Percentiles rank a stretch among this genome's conserved stretches.
phyloP scores from a whole-genome alignment of 1,139 yeast species.

The Pichia sp. region DNA sequence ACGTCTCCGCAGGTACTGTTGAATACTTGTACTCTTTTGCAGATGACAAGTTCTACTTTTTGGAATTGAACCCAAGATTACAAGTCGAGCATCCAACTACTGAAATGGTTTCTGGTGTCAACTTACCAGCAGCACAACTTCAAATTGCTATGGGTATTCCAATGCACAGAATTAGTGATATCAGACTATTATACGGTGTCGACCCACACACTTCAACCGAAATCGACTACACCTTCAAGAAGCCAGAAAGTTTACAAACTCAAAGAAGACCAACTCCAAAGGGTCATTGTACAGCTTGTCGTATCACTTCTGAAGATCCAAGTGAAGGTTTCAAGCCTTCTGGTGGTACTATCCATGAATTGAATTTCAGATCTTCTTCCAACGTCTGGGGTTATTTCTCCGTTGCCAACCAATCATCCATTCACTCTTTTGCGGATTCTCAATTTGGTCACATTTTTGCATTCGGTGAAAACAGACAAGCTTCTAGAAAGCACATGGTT shows the following conservation, averaged over 20 bases:
- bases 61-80: conserved; percentile 94
- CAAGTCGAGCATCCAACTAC: conserved; percentile 99
- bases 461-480: conserved; percentile 97
- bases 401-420: conserved; percentile 93
- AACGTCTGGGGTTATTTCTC: conserved; percentile 99
- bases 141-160: conserved; percentile 99
- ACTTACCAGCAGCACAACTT: conserved; percentile 95
- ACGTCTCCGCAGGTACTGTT: conserved; percentile 98
- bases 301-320: conserved; percentile 98
- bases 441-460: conserved; percentile 99
- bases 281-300: conserved; percentile 98
- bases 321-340: conserved; percentile 99
- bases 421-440: conserved; percentile 95
- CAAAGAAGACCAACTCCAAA: conserved; percentile 94
- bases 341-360: conserved; percentile 92
- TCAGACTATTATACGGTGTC: conserved; percentile 86
- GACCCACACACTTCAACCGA: conserved; percentile 90
- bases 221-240: conserved; percentile 83
- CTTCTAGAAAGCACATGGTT: conserved; percentile 97
- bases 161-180: conserved; percentile 88
- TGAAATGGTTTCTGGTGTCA: conserved; percentile 98
- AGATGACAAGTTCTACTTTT: conserved; percentile 90
- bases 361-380: conserved; percentile 92
- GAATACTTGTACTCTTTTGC: conserved; percentile 92
- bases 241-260: conserved; percentile 59